Evolutionary conservation across 2,329 filamentous ascomycete genomes (phyloP), one percentile per base, ranked within the genome.

Genomic region (Penicillium thymicola): DNA sequence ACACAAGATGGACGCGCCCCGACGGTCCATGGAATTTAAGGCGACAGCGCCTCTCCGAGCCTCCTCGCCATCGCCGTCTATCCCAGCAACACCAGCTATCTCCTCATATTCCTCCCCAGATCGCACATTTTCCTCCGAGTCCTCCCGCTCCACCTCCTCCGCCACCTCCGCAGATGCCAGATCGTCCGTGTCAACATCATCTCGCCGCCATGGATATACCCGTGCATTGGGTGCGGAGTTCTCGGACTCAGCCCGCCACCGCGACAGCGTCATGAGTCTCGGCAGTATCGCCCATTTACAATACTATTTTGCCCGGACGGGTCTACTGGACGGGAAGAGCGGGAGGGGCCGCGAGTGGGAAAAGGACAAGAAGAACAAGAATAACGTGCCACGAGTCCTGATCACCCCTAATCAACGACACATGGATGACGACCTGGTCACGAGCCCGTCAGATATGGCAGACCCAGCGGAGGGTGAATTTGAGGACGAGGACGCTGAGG

Each of bases 271-370:
- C 63, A 88, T 97, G 85, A 96, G 91, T 70, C 78, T 99, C 60
- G 94, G 94, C 53, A 97, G 92, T 75, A 99, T 99, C 67, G 91
- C 92, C 54, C 94, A 99, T 77, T 80, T 99, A 69, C 94, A 99
- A 75, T 96, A 97, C 77, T 99, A 97, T 76, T 99, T 99, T 78
- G 93, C 94, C 36, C 83, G 94, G 58, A 99, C 94, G 0, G 94
- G 94, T 6, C 77, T 99, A 61, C 78, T 99, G 49, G 94, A 99
- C 70, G 92, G 93, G 55, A 97, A 97, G 72, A 93, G 92, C 36
- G 94, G 86, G 52, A 89, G 95, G 72, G 88, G 89, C 23, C 89
- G 89, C 67, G 89, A 88, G 71, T 87, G 54, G 54, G 48, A 83
- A 68, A 82, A 86, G 63, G 80, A 80, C 59, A 83, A 79, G 50